Conservation (phyloP, 2,329 filamentous ascomycete genomes). For the Juglanconis oblonga region DNA sequence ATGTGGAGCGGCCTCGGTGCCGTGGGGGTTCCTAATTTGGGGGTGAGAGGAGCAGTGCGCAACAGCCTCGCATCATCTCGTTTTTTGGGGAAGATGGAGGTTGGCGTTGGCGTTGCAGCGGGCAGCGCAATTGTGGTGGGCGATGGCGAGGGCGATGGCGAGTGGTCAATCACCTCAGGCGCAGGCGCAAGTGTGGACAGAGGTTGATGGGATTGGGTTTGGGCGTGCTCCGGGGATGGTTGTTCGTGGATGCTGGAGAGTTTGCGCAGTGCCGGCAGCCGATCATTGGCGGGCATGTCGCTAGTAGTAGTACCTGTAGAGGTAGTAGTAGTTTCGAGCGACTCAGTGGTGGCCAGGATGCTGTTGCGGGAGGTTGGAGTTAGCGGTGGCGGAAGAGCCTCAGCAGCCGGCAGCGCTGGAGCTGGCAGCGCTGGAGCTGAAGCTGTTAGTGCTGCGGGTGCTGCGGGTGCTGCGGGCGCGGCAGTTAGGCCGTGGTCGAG, state of each 20-base stretch:
- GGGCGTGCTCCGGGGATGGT: conserved; percentile 20
- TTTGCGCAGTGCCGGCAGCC: conserved; percentile 25
- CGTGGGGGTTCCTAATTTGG: conserved; percentile 6
- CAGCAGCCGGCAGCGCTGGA: not conserved
- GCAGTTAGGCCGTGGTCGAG: not conserved
- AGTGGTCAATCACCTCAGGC: not conserved
- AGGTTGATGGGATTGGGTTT: conserved; percentile 2
- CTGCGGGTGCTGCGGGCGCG: not conserved
- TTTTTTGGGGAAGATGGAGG: not conserved
- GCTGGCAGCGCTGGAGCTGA: not conserved
- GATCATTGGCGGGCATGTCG: conserved; percentile 32
- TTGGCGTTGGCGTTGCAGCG: not conserved
- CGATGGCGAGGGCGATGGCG: not conserved
- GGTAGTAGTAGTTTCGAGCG: not conserved
- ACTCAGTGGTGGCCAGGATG: not conserved
- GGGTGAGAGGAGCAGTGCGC: conserved; percentile 20
- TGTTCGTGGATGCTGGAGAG: conserved; percentile 34
- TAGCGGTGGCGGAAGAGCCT: not conserved
- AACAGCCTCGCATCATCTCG: conserved; percentile 8
- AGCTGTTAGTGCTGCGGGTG: not conserved
- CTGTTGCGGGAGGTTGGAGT: not conserved
- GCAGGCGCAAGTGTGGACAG: not conserved
- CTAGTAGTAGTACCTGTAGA: conserved; percentile 14
- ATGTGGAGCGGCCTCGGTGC: conserved; percentile 9
- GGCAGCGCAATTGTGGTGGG: conserved; percentile 3